phyloP scores from a whole-genome alignment of 2,329 filamentous ascomycete genomes.

The Rutstroemia sp. region DNA sequence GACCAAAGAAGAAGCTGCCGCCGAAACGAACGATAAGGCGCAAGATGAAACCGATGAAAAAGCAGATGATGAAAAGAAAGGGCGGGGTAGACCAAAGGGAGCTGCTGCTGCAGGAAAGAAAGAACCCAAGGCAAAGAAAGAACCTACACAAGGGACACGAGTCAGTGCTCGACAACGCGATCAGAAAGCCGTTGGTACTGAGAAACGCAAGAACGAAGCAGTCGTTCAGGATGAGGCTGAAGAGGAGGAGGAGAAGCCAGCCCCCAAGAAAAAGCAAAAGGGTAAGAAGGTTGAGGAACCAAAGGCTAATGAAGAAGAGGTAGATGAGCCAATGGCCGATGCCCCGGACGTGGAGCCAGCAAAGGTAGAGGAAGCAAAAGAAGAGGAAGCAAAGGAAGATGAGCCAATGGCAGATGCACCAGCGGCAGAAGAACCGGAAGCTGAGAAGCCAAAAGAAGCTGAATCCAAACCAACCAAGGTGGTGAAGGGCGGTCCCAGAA shows the following conservation, averaged over 20 bases:
- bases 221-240: background rate
- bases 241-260: background rate
- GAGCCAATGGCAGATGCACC: background rate
- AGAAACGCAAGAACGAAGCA: conserved; percentile 4
- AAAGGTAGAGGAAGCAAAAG: no score
- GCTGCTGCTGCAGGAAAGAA: background rate
- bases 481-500: background rate
- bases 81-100: background rate
- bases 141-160: background rate
- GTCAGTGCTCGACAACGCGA: background rate
- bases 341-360: no score
- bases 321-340: no score
- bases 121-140: background rate
- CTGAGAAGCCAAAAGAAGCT: background rate
- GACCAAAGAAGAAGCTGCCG: conserved; percentile 14
- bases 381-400: no score
- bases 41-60: background rate
- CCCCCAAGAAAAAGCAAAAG: conserved; percentile 2
- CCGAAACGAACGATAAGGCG: background rate
- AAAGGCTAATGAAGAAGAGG: background rate
- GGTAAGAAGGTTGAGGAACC: background rate
- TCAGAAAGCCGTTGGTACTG: background rate
- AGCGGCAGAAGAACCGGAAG: background rate
- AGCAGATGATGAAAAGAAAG: background rate
- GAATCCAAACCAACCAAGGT: no score